Conservation (phyloP, 768 basidiomycete species). For the Tubosaeta sp. region DNA sequence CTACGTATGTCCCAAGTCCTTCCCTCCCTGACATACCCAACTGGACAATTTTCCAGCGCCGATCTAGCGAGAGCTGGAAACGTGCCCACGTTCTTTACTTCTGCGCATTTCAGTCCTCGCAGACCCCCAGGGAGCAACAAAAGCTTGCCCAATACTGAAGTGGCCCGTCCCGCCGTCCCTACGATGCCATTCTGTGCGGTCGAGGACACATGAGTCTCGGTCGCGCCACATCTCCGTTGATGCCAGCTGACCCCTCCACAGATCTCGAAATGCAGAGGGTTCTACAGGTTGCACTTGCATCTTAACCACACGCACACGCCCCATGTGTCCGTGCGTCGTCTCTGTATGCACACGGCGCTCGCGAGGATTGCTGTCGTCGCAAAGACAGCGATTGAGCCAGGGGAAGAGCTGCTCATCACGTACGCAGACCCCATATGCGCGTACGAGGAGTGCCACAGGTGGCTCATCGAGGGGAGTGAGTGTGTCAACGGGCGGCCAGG, state of each 20-base stretch:
- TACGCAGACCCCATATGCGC: conserved; percentile 63
- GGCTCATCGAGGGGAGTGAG: conserved; percentile 51
- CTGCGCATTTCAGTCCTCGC: conserved; percentile 60
- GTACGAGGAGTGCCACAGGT: conserved; percentile 42
- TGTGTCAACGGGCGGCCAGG: conserved; percentile 43
- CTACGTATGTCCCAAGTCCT: conserved; percentile 12
- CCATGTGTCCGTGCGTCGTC: conserved; percentile 73
- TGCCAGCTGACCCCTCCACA: conserved; percentile 19
- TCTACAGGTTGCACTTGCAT: conserved; percentile 84
- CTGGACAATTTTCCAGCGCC: conserved; percentile 9
- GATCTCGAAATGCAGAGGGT: conserved; percentile 82
- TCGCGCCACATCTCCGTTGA: not conserved
- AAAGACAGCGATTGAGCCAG: conserved; percentile 53
- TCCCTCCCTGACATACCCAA: not conserved
- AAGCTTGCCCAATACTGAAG: conserved; percentile 56
- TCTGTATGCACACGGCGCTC: conserved; percentile 64
- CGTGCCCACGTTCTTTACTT: conserved; percentile 55
- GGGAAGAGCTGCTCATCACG: conserved; percentile 73
- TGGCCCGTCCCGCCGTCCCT: conserved; percentile 39
- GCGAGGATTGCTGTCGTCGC: conserved; percentile 76
- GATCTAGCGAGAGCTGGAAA: conserved; percentile 65
- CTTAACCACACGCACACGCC: conserved; percentile 84
- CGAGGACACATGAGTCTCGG: conserved; percentile 76
- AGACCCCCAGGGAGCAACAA: conserved; percentile 46
- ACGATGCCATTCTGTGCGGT: conserved; percentile 71